A percentile compares a stretch with the other conserved stretches of the same genome.
Evolutionary conservation across 176 grass and related monocot species (phyloP).

Genomic region (Musa beccarii): DNA sequence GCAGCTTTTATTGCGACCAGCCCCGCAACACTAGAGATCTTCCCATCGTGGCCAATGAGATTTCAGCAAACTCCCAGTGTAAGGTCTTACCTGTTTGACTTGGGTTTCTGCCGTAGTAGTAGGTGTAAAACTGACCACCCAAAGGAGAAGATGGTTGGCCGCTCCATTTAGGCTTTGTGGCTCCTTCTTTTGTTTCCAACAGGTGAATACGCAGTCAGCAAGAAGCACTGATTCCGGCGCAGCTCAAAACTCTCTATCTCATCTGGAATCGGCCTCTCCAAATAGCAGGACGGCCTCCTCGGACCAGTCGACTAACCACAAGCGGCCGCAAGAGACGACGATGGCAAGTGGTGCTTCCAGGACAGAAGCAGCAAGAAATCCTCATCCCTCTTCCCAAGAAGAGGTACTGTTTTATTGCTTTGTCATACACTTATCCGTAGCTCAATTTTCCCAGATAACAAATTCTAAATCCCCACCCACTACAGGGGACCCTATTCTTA

Average conservation of each 20-base stretch:
- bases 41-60: constrained; percentile 79
- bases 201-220: constrained; percentile 39
- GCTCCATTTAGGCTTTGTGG: not conserved
- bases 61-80: constrained; percentile 62
- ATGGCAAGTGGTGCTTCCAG: constrained; percentile 48
- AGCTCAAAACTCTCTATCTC: constrained; percentile 1
- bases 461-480: no score
- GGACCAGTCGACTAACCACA: constrained; percentile 24
- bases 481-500: no score
- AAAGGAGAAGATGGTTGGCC: not conserved
- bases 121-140: not conserved
- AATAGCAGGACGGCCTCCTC: constrained; percentile 39
- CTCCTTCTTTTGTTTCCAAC: constrained; percentile 3
- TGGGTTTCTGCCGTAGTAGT: not conserved
- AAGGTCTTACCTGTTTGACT: constrained; percentile 23
- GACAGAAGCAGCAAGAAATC: constrained; percentile 16
- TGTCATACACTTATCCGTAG: not conserved
- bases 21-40: constrained; percentile 81
- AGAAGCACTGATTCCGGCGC: constrained; percentile 32
- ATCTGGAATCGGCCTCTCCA: constrained; percentile 7
- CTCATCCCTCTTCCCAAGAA: constrained; percentile 30
- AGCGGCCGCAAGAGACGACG: constrained; percentile 39
- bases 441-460: not conserved
- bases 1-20: constrained; percentile 53
- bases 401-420: constrained; percentile 40